Evolutionary conservation across 495 filamentous ascomycete genomes (phyloP).

Genomic region (Bathelium albidoporum): DNA sequence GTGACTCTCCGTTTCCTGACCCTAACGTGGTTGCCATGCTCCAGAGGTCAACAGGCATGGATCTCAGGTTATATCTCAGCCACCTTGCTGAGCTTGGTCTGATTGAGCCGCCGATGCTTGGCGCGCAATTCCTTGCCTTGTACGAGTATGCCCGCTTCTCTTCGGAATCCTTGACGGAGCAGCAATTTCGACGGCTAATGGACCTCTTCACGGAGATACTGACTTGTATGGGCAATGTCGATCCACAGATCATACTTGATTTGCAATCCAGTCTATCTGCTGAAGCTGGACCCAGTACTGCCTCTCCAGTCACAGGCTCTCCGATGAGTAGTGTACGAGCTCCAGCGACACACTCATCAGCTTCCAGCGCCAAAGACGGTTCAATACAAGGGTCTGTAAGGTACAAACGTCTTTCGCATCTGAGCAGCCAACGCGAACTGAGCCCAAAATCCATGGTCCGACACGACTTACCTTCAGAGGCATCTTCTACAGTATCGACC

Average conservation of each 20-base stretch:
- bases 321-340: not conserved
- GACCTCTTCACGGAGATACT: slow-evolving; percentile 75
- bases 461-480: not conserved
- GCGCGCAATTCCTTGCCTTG: slow-evolving; percentile 52
- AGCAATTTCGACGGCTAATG: slow-evolving; percentile 74
- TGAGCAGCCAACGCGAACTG: not conserved
- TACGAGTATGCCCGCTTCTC: slow-evolving; percentile 87
- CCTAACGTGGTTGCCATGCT: slow-evolving; percentile 58
- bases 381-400: not conserved
- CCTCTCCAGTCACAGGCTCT: not conserved
- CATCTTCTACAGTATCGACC: not conserved
- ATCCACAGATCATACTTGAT: slow-evolving; percentile 24
- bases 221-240: slow-evolving; percentile 58
- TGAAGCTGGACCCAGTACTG: not conserved
- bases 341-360: not conserved
- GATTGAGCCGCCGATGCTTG: slow-evolving; percentile 46
- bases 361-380: not conserved
- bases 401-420: not conserved
- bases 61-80: slow-evolving; percentile 66
- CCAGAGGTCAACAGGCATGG: slow-evolving; percentile 60
- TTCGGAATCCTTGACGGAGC: slow-evolving; percentile 45
- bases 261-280: not conserved
- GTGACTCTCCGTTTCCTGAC: slow-evolving; percentile 35
- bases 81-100: slow-evolving; percentile 59
- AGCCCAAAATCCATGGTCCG: not conserved